A percentile compares a stretch with the other conserved stretches of the same genome.
Evolutionary conservation across 2,329 filamentous ascomycete genomes (phyloP).

Genomic region (Neofusicoccum parvum): DNA sequence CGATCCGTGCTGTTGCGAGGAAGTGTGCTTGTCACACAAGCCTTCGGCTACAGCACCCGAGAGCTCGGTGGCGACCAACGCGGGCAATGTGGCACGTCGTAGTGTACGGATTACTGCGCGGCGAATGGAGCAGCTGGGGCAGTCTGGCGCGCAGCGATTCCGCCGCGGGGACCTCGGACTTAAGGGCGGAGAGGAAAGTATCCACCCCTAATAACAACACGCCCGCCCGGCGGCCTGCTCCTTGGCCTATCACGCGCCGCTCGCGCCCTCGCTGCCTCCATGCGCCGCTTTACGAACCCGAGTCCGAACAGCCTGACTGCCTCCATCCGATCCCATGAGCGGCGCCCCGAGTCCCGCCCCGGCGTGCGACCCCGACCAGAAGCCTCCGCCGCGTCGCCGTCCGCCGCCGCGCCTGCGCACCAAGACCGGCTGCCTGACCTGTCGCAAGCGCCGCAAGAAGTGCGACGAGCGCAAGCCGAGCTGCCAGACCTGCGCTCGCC

Average conservation of each 20-base stretch:
- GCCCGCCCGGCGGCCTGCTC: no score
- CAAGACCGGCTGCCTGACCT: conserved; percentile 7
- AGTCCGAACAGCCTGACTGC: neutral
- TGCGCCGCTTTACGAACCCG: neutral
- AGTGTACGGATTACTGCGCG: no score
- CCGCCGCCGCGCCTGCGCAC: conserved; percentile 4
- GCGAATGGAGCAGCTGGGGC: no score
- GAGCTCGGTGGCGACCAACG: no score
- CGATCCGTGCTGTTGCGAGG: no score
- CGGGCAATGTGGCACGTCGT: no score
- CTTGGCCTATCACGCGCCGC: neutral
- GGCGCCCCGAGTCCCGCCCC: neutral
- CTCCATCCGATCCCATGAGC: neutral
- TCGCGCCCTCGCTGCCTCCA: neutral
- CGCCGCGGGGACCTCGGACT: no score
- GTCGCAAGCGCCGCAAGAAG: neutral
- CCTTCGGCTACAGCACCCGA: no score
- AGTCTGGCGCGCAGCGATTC: no score
- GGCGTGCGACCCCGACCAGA: neutral
- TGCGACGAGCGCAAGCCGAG: conserved; percentile 12
- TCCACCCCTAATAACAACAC: no score
- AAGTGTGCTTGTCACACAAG: no score
- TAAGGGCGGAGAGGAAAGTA: no score
- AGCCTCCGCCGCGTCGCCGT: neutral
- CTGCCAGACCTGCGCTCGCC: conserved; percentile 6